Percentiles rank a stretch among this genome's conserved stretches.
Evolutionary conservation across 441 rosid species (phyloP).

Genomic region (Pelargonium cotyledonis): DNA sequence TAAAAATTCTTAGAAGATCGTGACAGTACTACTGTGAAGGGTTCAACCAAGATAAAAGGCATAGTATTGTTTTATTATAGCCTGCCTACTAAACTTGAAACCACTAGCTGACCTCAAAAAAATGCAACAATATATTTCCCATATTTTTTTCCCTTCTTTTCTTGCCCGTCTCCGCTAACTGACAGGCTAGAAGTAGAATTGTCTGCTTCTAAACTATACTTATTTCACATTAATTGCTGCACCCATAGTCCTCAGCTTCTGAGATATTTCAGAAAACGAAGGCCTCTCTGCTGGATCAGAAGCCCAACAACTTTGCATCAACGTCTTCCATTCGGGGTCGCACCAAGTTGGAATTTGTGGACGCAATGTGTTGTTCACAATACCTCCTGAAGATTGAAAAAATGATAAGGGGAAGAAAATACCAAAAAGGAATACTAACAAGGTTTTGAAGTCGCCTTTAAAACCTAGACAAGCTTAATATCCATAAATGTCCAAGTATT

Average conservation of each 20-base stretch:
- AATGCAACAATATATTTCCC: background rate
- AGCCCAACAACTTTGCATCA: conserved; percentile 92
- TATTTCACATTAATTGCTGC: conserved; percentile 5
- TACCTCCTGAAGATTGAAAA: conserved; percentile 59
- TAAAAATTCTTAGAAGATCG: no score
- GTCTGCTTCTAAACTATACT: background rate
- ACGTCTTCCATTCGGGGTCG: conserved; percentile 93
- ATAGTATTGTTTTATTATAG: background rate
- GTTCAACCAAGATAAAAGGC: background rate
- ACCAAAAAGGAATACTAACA: background rate
- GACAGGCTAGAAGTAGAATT: background rate
- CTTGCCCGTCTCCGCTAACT: background rate
- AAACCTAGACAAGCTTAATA: no score
- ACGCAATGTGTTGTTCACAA: conserved; percentile 86
- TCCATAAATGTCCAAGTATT: background rate
- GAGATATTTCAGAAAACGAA: conserved; percentile 33
- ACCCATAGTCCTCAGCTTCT: conserved; percentile 9
- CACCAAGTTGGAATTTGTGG: conserved; percentile 96
- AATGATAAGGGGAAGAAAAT: background rate
- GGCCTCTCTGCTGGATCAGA: conserved; percentile 79
- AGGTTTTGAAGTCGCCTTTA: background rate
- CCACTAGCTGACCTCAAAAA: conserved; percentile 1
- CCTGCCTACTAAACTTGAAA: no score
- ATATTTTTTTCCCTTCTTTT: background rate
- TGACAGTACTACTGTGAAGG: no score